These are phyloP conservation scores for Thermochaetoides dissita DNA, from an alignment of 2,329 filamentous ascomycete species.

Conservation along the genomic window DNA sequence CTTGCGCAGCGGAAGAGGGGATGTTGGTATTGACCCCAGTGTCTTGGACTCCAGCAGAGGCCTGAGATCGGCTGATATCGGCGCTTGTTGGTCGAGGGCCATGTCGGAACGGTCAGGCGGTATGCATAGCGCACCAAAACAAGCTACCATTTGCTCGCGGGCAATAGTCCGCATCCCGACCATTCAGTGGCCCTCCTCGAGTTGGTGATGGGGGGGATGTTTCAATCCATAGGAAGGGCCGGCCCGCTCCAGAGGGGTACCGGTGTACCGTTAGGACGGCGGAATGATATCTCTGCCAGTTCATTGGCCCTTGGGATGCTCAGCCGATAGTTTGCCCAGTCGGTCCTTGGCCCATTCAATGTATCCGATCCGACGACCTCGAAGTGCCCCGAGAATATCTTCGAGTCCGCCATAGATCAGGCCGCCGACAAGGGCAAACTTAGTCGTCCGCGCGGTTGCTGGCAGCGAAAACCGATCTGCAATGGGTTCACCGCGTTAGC, in stretches of 20 bases:
- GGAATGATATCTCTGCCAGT: background rate
- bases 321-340: slow-evolving; percentile 1
- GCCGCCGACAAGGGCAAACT: slow-evolving; percentile 65
- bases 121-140: background rate
- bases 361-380: slow-evolving; percentile 62
- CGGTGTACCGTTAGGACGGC: too few species aligned
- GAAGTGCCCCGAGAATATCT: slow-evolving; percentile 54
- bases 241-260: too few species aligned
- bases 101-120: slow-evolving; percentile 2
- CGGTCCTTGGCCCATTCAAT: slow-evolving; percentile 45
- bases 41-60: background rate
- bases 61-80: slow-evolving; percentile 11
- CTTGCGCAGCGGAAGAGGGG: too few species aligned
- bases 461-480: slow-evolving; percentile 67
- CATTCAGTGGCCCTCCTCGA: too few species aligned
- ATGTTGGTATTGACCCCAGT: background rate
- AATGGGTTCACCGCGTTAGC: slow-evolving; percentile 1
- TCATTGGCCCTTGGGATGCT: too few species aligned
- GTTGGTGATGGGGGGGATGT: background rate
- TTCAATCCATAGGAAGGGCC: background rate
- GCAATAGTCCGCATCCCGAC: background rate
- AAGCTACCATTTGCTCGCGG: background rate
- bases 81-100: slow-evolving; percentile 3
- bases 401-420: slow-evolving; percentile 69
- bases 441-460: slow-evolving; percentile 64